phyloP scores from a whole-genome alignment of 2,329 filamentous ascomycete genomes.

The Shiraia bambusicola region DNA sequence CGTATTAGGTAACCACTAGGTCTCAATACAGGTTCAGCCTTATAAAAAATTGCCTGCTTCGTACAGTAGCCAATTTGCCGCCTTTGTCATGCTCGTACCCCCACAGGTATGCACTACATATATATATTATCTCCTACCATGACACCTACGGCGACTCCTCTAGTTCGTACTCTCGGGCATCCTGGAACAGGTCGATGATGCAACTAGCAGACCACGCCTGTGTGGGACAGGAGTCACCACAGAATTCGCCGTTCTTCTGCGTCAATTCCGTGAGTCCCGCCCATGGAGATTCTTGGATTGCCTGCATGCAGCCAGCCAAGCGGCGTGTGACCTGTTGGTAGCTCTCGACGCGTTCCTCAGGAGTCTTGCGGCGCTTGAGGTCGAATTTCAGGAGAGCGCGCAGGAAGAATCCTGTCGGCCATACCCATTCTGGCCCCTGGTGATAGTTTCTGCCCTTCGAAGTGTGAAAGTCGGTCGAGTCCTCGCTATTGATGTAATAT shows the following conservation, averaged over 20 bases:
- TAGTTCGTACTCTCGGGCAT: constrained; percentile 58
- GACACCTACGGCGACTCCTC: constrained; percentile 7
- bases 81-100: neutral
- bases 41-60: constrained; percentile 1
- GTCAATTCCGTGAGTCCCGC: constrained; percentile 91
- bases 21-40: neutral
- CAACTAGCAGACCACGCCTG: constrained; percentile 97
- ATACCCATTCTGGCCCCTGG: constrained; percentile 96
- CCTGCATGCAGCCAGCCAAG: constrained; percentile 79
- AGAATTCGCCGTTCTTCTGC: constrained; percentile 82
- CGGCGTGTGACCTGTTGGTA: constrained; percentile 93
- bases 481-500: constrained; percentile 93
- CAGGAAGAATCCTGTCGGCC: constrained; percentile 95
- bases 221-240: constrained; percentile 89
- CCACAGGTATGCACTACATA: too few relatives aligned
- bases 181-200: constrained; percentile 93
- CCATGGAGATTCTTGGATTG: constrained; percentile 79
- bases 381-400: constrained; percentile 91
- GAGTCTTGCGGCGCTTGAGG: constrained; percentile 66
- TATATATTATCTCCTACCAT: neutral
- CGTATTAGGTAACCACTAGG: too few relatives aligned
- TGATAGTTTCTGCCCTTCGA: constrained; percentile 97
- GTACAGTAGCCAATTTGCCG: constrained; percentile 2
- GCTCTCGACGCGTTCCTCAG: constrained; percentile 74
- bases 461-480: constrained; percentile 86